A percentile compares a stretch with the other conserved stretches of the same genome.
Conservation (phyloP, 371 early-diverging fungal species). For the Actinomortierella ambigua region DNA sequence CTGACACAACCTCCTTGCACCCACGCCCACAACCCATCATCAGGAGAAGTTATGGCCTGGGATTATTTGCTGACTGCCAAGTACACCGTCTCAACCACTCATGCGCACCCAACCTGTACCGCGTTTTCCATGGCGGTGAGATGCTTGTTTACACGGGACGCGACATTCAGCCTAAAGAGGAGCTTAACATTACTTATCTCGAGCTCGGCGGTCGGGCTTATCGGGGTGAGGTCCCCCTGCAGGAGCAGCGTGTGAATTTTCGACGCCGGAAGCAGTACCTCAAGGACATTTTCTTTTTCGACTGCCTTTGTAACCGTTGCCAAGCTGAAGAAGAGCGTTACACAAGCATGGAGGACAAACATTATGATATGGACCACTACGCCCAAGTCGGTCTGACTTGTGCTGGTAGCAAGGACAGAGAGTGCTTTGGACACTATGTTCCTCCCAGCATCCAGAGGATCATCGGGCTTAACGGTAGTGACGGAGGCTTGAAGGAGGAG, state of each 20-base stretch:
- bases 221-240: neutral
- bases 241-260: conserved; percentile 1
- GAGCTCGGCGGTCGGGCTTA: conserved; percentile 14
- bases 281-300: conserved; percentile 16
- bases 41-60: conserved; percentile 12
- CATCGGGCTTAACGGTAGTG: neutral
- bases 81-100: conserved; percentile 16
- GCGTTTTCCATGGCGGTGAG: conserved; percentile 5
- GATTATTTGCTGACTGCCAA: neutral
- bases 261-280: conserved; percentile 1
- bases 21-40: neutral
- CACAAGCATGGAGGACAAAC: neutral
- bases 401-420: neutral
- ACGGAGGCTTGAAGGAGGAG: neutral
- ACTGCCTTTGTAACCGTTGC: conserved; percentile 18
- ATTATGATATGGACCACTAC: conserved; percentile 1
- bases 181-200: conserved; percentile 18
- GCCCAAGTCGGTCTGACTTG: conserved; percentile 20
- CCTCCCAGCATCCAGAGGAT: conserved; percentile 13
- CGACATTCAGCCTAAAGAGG: conserved; percentile 13
- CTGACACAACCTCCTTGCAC: neutral
- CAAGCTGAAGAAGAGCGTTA: neutral
- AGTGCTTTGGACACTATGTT: conserved; percentile 23
- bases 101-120: conserved; percentile 22
- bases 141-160: conserved; percentile 14